Base-by-base conservation (phyloP, 2,329 filamentous ascomycete genomes). In the Neocatenulostroma microsporum region DNA sequence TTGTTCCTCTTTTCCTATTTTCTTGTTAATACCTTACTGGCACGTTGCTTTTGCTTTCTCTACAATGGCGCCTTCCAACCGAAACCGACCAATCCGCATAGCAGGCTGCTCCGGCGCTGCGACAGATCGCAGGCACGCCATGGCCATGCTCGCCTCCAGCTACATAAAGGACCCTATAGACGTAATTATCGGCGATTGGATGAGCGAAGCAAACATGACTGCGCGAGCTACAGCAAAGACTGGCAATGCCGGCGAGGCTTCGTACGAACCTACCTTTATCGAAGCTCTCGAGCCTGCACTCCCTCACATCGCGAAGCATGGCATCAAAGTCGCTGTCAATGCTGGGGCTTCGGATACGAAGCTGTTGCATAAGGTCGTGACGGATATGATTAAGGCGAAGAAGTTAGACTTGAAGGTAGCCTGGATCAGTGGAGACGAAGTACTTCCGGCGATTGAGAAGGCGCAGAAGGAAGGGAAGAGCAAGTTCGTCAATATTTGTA, bases 311-410 rank as follows among this genome's bases (percentile, higher is more conserved):
- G 54, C 62, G 2, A 55, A 67, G 32, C 67, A 72, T 41, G 50
- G 61, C 0, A 76, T 76, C 55, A 73, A 72, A 41, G 60, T 77
- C 10, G 61, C 74, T 23, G 60, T 75, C 37, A 76, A 78, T 45
- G 74, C 74, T 2, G 74, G 75, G 1, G 70, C 67, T 2, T 61
- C 72, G 12, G 72, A 77, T 39, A 74, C 74, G 0, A 62, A 62
- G 39, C 70, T 66, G 0, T 48, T 78, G 12, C 70, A 73, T 2
- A 47, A 67, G 34, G 64, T 67, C 38, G 59, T 67, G 0, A 53
- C 62, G 4, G 49, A 61, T 13, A 42, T 73, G 43, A 46, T 50
- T 10, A 39, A 38, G 23, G 32, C 38, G 14, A 50, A 54, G 26
- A 57, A 61, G 0, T 43, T 70, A n/a, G 46, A 60, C 32, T 50